Evolutionary conservation across 2,329 filamentous ascomycete genomes (phyloP).

Genomic region (Pestalotiopsis sp.): DNA sequence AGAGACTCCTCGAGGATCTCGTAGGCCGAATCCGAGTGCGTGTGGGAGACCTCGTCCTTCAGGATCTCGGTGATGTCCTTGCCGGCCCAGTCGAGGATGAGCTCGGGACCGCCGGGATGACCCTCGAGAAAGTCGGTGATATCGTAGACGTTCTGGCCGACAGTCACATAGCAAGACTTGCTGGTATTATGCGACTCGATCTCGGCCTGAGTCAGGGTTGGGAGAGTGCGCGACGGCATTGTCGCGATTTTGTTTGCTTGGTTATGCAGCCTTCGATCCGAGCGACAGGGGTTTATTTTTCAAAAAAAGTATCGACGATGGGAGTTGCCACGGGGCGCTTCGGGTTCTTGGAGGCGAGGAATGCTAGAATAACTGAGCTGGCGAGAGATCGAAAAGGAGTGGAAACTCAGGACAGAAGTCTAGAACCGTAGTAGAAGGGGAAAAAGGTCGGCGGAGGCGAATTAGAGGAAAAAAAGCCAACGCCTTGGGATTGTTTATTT

Average conservation of each 20-base stretch:
- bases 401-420: background rate
- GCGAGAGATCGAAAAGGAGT: background rate
- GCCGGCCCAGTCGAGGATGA: slow-evolving; percentile 88
- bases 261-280: background rate
- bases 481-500: slow-evolving; percentile 1
- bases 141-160: slow-evolving; percentile 91
- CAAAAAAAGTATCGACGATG: background rate
- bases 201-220: slow-evolving; percentile 80
- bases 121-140: slow-evolving; percentile 88
- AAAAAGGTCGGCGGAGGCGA: background rate
- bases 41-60: slow-evolving; percentile 80
- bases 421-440: background rate
- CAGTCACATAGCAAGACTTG: slow-evolving; percentile 90
- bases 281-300: background rate
- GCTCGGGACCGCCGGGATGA: slow-evolving; percentile 86
- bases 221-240: slow-evolving; percentile 83
- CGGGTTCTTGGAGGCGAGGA: background rate
- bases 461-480: background rate
- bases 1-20: slow-evolving; percentile 89
- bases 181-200: slow-evolving; percentile 78
- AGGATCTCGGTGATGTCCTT: slow-evolving; percentile 84
- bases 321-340: background rate
- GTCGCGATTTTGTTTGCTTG: slow-evolving; percentile 25
- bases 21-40: slow-evolving; percentile 91
- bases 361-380: background rate